Evolutionary conservation across 2,329 filamentous ascomycete genomes (phyloP), one percentile per base, ranked within the genome.

Genomic region (Diplodia mutila): DNA sequence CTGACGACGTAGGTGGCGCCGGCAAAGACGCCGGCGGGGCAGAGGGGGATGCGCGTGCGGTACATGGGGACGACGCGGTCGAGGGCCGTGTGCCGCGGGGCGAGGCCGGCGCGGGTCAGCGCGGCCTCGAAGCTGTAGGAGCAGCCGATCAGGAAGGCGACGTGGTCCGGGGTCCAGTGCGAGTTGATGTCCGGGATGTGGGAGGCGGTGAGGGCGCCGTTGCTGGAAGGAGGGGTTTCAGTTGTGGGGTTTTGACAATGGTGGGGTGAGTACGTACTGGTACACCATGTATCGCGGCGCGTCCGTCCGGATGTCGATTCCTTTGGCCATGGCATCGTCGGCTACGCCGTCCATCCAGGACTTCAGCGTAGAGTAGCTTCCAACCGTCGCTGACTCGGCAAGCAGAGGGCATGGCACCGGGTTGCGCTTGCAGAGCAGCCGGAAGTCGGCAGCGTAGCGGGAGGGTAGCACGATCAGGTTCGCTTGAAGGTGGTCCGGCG

Each of bases 91-190:
- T 90, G 87, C 2, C 82, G 80, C 1, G 87, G 84, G 7, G 79
- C 71, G 6, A 90, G 76, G 0, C 84, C 85, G 0, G 84, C 84
- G 0, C 73, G 75, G 0, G 76, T 72, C 25, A 90, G 81, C 3
- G 87, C 87, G 2, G 81, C 77, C 74, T 90, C 88, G 73, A 90
- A 90, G 71, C 83, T 87, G 79, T 85, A 90, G 0, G 84, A 87
- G 73, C 88, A 90, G 9, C 87, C 88, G 69, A 90, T 85, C 53
- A 90, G 74, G 72, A 89, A 90, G 0, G 82, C 88, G 27, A 88
- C 84, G 70, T 90, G 86, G 70, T 88, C 83, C 4, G 79, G 73
- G 0, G 81, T 83, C 88, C 88, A 90, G 49, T 86, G 75, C 1
- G 76, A 72, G 1, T 76, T 71, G 18, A 90, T 79, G 72, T 87